Base-by-base conservation (phyloP, 768 basidiomycete genomes). In the Kockovaella imperatae region DNA sequence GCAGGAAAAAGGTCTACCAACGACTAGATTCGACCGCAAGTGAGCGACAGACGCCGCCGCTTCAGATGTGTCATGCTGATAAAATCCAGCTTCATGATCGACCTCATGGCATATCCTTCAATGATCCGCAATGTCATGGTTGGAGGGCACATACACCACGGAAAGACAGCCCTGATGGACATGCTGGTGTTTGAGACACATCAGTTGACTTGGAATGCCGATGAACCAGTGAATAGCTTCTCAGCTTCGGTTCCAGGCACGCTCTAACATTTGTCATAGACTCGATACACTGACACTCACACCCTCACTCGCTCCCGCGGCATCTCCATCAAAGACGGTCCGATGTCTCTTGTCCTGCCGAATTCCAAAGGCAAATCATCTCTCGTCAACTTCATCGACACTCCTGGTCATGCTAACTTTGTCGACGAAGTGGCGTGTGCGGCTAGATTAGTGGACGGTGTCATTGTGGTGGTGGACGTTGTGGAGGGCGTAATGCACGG, bases 401-500 rank as follows among this genome's bases (percentile, higher is more conserved):
- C 95, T 0, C 95, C 95, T 3, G 95, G 95, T 28, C 95, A 99
- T 63, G 87, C 91, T 51, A 97, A 97, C 72, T 97, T 99, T 66
- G 80, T 91, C n/a, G 95, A 99, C 64, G 95, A 99, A 72, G 89
- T 89, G 18, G 91, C 90, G 1, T 80, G 84, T 5, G 77, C 87
- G 6, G 80, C 91, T 49, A 79, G 95, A 35, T 74, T 96, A 31
- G 83, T 80, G 15, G 95, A 99, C 67, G 95, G 95, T 28, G 81
- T 95, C 36, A 72, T 97, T 1, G 73, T 99, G 20, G 91, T 97
- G 1, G 91, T 99, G 3, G 95, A 99, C 62, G 95, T 87, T n/a
- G 86, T 97, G 4, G 95, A 97, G 75, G 95, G 95, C 60, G 93
- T 89, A 55, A 93, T 97, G 90, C 83, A 87, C 51, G 86, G 86